Conservation (phyloP, 257 asterid species). For the Solanum stenotomum region DNA sequence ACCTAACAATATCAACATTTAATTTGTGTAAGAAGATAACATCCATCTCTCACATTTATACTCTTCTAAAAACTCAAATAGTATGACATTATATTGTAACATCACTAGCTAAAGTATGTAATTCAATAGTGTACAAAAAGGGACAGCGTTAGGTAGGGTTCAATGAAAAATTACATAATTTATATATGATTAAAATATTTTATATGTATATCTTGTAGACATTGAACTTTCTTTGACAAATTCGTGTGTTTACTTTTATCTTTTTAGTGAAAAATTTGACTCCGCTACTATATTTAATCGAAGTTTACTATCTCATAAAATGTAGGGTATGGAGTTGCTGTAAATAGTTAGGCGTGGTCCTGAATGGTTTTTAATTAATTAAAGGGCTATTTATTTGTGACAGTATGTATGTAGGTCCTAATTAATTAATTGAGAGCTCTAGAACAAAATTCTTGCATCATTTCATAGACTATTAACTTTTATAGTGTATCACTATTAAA, state of each 20-base stretch:
- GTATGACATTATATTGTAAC: too few species aligned
- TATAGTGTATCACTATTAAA: too few species aligned
- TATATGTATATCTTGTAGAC: neutral
- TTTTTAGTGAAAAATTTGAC: neutral
- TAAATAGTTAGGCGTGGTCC: neutral
- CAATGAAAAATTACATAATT: too few species aligned
- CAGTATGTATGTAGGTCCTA: neutral
- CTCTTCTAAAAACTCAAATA: neutral
- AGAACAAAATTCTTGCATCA: neutral
- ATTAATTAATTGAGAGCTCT: neutral
- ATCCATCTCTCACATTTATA: neutral
- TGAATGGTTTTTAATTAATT: neutral
- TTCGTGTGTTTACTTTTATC: neutral
- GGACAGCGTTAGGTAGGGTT: neutral
- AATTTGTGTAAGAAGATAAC: neutral
- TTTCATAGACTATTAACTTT: neutral
- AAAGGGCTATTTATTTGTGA: neutral
- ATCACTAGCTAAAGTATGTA: neutral
- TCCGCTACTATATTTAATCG: rapidly evolving
- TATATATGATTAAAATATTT: too few species aligned
- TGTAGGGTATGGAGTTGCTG: neutral
- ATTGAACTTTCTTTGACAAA: neutral
- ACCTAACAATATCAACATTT: neutral
- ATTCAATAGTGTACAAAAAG: neutral
- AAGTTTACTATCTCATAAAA: neutral